Percentiles rank a stretch among this genome's conserved stretches.
Conservation (phyloP, 805 yeast species). For the Wickerhamomyces ciferrii region DNA sequence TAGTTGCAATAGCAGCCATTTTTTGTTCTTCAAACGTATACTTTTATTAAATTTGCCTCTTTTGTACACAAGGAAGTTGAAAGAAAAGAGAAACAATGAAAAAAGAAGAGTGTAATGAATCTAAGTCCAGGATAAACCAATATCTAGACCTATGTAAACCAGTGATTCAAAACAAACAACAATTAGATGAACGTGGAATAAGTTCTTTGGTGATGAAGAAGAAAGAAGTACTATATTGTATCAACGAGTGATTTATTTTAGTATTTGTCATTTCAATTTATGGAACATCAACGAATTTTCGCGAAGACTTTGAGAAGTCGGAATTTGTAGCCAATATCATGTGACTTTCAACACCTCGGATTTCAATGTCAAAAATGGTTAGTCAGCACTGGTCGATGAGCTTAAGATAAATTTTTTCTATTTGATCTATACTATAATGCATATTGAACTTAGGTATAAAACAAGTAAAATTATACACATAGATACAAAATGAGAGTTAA, state of each 20-base stretch:
- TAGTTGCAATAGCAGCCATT: constrained; percentile 8
- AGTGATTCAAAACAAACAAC: not conserved
- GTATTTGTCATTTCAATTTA: not conserved
- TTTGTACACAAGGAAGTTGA: not conserved
- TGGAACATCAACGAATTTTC: not conserved
- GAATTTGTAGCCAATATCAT: not conserved
- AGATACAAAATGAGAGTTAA: constrained; percentile 19
- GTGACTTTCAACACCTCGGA: constrained; percentile 1
- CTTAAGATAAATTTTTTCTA: constrained; percentile 2
- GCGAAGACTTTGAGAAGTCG: not conserved
- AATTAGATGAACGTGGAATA: not conserved
- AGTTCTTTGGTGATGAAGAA: not conserved
- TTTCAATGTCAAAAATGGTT: not conserved
- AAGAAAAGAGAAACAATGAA: not conserved
- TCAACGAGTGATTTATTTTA: not conserved
- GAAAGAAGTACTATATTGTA: too few species aligned
- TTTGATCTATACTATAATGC: not conserved
- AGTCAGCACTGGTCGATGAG: constrained; percentile 5
- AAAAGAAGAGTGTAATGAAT: not conserved
- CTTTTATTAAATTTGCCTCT: not conserved
- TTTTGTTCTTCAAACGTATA: too few species aligned
- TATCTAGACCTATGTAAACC: not conserved
- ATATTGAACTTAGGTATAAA: not conserved
- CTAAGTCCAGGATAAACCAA: constrained; percentile 2
- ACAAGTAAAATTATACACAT: not conserved